These are phyloP conservation scores for Huiozyma sinensis DNA, from an alignment of 805 yeast species.

Conservation along the genomic window DNA sequence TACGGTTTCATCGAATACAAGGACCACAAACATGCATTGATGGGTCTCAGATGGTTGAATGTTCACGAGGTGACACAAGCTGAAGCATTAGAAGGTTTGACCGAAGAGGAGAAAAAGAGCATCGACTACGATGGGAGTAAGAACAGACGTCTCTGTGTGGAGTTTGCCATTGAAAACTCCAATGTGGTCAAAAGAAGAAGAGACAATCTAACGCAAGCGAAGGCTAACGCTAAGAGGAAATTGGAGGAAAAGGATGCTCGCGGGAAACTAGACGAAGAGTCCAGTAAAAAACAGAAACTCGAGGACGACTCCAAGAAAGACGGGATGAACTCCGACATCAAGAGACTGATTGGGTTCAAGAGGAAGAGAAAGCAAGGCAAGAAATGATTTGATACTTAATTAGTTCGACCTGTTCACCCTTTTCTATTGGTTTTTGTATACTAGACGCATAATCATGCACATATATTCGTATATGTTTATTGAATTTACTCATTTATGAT, in stretches of 20 bases:
- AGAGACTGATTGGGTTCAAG: constrained; percentile 55
- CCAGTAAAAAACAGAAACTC: constrained; percentile 15
- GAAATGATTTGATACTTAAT: constrained; percentile 8
- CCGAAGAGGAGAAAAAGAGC: constrained; percentile 52
- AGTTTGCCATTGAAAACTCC: constrained; percentile 93
- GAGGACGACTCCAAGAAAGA: constrained; percentile 13
- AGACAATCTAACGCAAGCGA: constrained; percentile 45
- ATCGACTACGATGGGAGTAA: constrained; percentile 44
- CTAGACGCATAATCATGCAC: too few relatives aligned
- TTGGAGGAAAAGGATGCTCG: constrained; percentile 16
- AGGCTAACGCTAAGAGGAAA: constrained; percentile 26
- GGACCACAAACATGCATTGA: constrained; percentile 84
- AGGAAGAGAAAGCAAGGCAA: constrained; percentile 51
- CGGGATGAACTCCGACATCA: constrained; percentile 45
- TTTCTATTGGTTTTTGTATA: too few relatives aligned
- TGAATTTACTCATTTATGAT: too few relatives aligned
- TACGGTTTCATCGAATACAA: constrained; percentile 91
- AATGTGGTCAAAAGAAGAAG: constrained; percentile 84
- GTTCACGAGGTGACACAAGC: constrained; percentile 72
- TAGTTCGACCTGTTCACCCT: too few relatives aligned
- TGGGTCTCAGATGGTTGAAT: constrained; percentile 95
- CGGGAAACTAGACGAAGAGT: constrained; percentile 11
- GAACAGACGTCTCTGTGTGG: constrained; percentile 76
- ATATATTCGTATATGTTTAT: too few relatives aligned
- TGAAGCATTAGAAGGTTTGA: constrained; percentile 63